Base-by-base conservation (phyloP, 495 filamentous ascomycete genomes). In the Sphaerosporella brunnea region DNA sequence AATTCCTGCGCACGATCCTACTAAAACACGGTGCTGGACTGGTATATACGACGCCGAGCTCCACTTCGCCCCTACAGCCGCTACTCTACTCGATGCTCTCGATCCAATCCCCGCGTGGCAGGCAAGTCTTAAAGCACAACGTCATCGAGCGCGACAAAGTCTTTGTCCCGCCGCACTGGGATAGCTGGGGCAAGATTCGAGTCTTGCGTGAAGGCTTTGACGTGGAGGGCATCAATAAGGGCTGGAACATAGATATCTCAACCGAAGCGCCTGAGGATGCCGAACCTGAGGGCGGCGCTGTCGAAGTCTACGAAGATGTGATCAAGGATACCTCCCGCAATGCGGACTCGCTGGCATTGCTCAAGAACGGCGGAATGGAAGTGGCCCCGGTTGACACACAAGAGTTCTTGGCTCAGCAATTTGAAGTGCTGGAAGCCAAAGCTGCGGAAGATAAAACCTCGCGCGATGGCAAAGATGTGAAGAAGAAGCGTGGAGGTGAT, bases 181-280 rank as follows among this genome's bases (percentile, higher is more conserved):
- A 99, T 63, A 93, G 86, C 0, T 95, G 88, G 85, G 88, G 84
- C 23, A 99, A 96, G 64, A 94, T 99, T 49, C 73, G 87, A 18
- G 82, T 95, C 34, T 68, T 96, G 15, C 71, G 83, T n/a, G 92
- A 95, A 66, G 83, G 80, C 11, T 96, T 95, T 58, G 84, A 94
- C 51, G 81, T 92, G 36, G 90, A 97, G 66, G 73, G 72, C 3
- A 74, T 87, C 25, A 88, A 81, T 56, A 76, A 73, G 38, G 82
- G 78, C 15, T 95, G 87, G 87, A 75, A 76, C 15, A 70, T 80
- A 39, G 87, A 95, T 53, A 67, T 45, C 61, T 68, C 62, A 26
- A 36, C 37, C 18, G 48, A 50, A 8, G 16, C 41, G 10, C 49
- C 59, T 8, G 51, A 54, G 13, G 61, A 48, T 8, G 42, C 34